Conservation (phyloP, 441 rosid genomes). For the Arabidopsis lyrata region DNA sequence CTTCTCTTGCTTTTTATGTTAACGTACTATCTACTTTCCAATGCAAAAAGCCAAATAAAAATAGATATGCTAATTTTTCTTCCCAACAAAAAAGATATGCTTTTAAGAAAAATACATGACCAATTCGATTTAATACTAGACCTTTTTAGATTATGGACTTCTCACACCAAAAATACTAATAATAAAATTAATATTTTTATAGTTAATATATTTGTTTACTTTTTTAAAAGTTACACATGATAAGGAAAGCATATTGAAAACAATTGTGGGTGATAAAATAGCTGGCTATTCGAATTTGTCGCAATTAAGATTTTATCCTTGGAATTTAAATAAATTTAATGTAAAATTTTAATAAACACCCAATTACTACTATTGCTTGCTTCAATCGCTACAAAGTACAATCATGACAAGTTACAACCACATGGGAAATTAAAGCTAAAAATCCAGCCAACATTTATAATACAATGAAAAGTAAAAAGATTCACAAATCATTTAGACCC, state of each 20-base stretch:
- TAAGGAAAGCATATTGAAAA: slow-evolving; percentile 21
- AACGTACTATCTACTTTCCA: slow-evolving; percentile 37
- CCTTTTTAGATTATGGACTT: neutral
- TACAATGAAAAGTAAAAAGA: slow-evolving; percentile 41
- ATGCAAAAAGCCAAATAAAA: slow-evolving; percentile 20
- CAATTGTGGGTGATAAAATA: slow-evolving; percentile 11
- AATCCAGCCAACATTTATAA: slow-evolving; percentile 29
- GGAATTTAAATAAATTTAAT: neutral
- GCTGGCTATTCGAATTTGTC: slow-evolving; percentile 22
- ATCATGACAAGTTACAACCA: slow-evolving; percentile 35
- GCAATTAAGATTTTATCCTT: neutral
- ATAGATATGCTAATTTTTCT: slow-evolving; percentile 28
- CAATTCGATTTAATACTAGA: neutral
- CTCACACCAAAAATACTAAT: neutral
- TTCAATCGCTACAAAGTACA: slow-evolving; percentile 27
- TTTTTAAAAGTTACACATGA: slow-evolving; percentile 10
- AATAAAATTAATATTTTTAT: neutral
- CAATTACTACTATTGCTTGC: slow-evolving; percentile 25
- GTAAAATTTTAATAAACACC: neutral
- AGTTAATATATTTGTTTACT: neutral
- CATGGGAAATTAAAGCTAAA: slow-evolving; percentile 34
- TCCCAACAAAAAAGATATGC: slow-evolving; percentile 25
- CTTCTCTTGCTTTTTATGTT: slow-evolving; percentile 39
- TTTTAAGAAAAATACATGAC: neutral
- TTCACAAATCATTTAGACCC: slow-evolving; percentile 54